These are phyloP conservation scores for Fusarium proliferatum DNA, from an alignment of 2,329 filamentous ascomycete genomes.

Conservation along the genomic window DNA sequence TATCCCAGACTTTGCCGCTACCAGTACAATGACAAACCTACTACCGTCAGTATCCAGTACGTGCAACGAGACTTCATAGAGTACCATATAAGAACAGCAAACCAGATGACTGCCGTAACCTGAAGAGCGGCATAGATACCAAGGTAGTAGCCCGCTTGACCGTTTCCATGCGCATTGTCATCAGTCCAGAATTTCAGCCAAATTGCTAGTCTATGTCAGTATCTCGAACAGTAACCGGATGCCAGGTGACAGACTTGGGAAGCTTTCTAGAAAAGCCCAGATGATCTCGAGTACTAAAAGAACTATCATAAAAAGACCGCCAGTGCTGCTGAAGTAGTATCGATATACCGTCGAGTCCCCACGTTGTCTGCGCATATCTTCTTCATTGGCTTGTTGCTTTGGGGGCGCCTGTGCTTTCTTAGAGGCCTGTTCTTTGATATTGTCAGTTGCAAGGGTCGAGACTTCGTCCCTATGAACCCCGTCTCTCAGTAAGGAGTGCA, in stretches of 20 bases:
- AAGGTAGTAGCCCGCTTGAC: slow-evolving; percentile 36
- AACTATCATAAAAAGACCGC: slow-evolving; percentile 28
- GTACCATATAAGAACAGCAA: slow-evolving; percentile 39
- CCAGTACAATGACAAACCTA: slow-evolving; percentile 46
- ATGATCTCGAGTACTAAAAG: slow-evolving; percentile 40
- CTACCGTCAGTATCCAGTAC: neutral
- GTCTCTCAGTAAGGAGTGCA: slow-evolving; percentile 2
- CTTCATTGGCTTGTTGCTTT: neutral
- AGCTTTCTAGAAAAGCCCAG: slow-evolving; percentile 45
- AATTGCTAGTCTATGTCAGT: slow-evolving; percentile 37
- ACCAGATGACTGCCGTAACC: slow-evolving; percentile 33
- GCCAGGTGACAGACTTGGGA: slow-evolving; percentile 42
- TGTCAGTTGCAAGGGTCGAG: neutral
- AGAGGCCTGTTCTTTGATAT: neutral
- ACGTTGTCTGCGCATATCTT: slow-evolving; percentile 44
- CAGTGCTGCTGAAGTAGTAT: slow-evolving; percentile 48
- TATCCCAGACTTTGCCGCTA: slow-evolving; percentile 45
- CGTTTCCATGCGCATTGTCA: slow-evolving; percentile 21
- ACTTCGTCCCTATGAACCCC: neutral
- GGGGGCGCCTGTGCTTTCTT: slow-evolving; percentile 13
- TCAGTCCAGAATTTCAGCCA: slow-evolving; percentile 49
- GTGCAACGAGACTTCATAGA: accelerated
- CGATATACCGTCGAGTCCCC: slow-evolving; percentile 46
- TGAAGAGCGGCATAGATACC: slow-evolving; percentile 44
- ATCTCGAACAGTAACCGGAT: neutral